These are phyloP conservation scores for Solanum dulcamara DNA, from an alignment of 257 asterid genomes.

Conservation along the genomic window DNA sequence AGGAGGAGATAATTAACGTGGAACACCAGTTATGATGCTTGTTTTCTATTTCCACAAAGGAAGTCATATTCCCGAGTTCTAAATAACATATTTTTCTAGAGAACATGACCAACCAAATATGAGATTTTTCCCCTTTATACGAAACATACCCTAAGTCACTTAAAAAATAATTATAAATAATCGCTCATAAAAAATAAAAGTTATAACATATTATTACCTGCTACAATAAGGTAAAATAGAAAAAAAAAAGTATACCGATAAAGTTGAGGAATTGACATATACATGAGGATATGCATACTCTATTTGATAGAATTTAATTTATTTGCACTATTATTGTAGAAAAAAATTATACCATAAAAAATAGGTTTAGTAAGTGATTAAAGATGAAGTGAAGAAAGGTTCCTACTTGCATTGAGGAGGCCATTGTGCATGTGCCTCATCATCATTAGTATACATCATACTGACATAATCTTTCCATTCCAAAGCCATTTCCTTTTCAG, in stretches of 20 bases:
- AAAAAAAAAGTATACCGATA: not conserved
- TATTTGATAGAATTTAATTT: not conserved
- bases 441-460: slow-evolving; percentile 29
- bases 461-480: slow-evolving; percentile 36
- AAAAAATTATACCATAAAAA: too few species aligned
- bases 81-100: not conserved
- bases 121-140: not conserved
- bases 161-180: not conserved
- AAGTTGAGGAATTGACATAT: not conserved
- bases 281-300: not conserved
- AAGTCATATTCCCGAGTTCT: not conserved
- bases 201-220: not conserved
- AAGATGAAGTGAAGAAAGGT: not conserved
- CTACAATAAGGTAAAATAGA: not conserved
- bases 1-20: not conserved
- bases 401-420: slow-evolving; percentile 23
- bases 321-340: not conserved
- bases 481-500: slow-evolving; percentile 24
- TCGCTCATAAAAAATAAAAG: not conserved
- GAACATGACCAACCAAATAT: not conserved
- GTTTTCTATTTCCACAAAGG: accelerated
- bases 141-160: not conserved
- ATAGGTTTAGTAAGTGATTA: not conserved
- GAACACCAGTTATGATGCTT: not conserved
- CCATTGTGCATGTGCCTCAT: slow-evolving; percentile 28